Evolutionary conservation across 192 early-diverging fungal species (phyloP).

Genomic region (Geranomyces variabilis): DNA sequence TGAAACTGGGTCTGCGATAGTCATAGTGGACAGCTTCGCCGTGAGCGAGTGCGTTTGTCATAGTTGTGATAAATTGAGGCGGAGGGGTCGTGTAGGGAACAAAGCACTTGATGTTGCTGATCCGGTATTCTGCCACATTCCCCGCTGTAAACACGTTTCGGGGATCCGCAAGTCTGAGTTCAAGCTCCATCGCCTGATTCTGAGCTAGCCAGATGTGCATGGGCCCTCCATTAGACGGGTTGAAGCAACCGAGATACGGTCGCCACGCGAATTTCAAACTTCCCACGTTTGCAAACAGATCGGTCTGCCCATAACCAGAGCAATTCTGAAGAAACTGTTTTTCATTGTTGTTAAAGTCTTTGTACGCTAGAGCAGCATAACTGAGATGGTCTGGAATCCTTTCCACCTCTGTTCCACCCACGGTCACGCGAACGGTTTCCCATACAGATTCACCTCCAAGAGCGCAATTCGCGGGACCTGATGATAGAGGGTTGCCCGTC

Average conservation of each 20-base stretch:
- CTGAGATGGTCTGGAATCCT: constrained; percentile 3
- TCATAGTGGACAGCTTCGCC: constrained; percentile 23
- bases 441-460: constrained; percentile 16
- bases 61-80: not conserved
- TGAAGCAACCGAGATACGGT: constrained; percentile 15
- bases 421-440: not conserved
- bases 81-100: constrained; percentile 21
- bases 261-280: not conserved
- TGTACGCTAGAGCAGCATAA: constrained; percentile 10
- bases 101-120: constrained; percentile 15
- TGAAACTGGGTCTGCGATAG: not conserved
- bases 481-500: not conserved
- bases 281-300: constrained; percentile 2
- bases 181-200: constrained; percentile 23
- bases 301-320: constrained; percentile 20
- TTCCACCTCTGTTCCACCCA: not conserved
- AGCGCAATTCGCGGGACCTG: constrained; percentile 8
- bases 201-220: constrained; percentile 20
- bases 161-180: constrained; percentile 17
- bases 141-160: not conserved
- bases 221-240: constrained; percentile 1
- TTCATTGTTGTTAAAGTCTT: not conserved
- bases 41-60: constrained; percentile 2
- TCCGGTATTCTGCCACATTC: constrained; percentile 1
- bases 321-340: constrained; percentile 13